A percentile compares a stretch with the other conserved stretches of the same genome.
Evolutionary conservation across 495 filamentous ascomycete genomes (phyloP).

Genomic region (Lasiosphaeris hirsuta): DNA sequence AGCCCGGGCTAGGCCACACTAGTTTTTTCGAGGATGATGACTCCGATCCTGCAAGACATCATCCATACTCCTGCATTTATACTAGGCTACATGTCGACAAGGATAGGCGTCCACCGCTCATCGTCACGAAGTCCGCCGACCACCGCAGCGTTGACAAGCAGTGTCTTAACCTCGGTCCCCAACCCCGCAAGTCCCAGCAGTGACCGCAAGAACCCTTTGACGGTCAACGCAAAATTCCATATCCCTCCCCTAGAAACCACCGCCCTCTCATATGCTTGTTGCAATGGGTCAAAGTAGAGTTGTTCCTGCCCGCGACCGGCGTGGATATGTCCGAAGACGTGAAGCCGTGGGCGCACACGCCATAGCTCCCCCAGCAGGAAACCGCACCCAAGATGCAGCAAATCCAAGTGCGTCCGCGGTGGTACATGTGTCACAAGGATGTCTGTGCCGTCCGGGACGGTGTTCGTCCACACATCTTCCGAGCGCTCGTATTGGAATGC

Average conservation of each 20-base stretch:
- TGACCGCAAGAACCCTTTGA: not conserved
- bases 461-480: not conserved
- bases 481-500: not conserved
- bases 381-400: not conserved
- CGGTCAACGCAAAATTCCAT: not conserved
- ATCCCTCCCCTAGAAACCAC: not conserved
- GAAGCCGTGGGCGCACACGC: not conserved
- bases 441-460: not conserved
- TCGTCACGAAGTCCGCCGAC: not conserved
- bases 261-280: not conserved
- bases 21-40: too few species aligned
- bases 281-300: not conserved
- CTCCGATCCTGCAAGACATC: not conserved
- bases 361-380: not conserved
- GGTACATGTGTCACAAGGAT: conserved; percentile 2
- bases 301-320: not conserved
- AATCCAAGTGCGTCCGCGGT: not conserved
- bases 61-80: not conserved
- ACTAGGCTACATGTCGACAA: not conserved
- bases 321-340: conserved; percentile 6
- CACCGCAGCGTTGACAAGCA: conserved; percentile 5
- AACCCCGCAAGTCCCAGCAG: not conserved
- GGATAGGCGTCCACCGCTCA: not conserved
- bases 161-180: not conserved
- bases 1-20: too few species aligned